Percentiles rank a stretch among this genome's conserved stretches.
Evolutionary conservation across 495 filamentous ascomycete species (phyloP).

Genomic region (Penicillium maclennaniae): DNA sequence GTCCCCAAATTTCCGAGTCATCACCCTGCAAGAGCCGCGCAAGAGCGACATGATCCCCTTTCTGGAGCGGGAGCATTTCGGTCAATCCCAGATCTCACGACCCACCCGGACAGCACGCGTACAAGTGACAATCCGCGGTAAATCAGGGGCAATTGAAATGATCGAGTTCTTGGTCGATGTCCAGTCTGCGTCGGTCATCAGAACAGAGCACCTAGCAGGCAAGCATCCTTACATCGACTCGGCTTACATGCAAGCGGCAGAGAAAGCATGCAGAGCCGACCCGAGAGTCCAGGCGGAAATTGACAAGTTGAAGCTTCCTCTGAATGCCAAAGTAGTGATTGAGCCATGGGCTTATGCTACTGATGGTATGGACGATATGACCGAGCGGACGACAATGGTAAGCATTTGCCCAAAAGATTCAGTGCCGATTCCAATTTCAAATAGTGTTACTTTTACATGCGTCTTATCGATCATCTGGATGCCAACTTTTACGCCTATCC

Average conservation of each 20-base stretch:
- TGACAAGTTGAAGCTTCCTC: constrained; percentile 25
- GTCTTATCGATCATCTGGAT: constrained; percentile 20
- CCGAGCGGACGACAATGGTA: constrained; percentile 28
- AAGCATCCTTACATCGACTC: constrained; percentile 31
- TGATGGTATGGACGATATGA: constrained; percentile 39
- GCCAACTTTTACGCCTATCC: constrained; percentile 76
- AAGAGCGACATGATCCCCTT: constrained; percentile 26
- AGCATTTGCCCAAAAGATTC: background rate
- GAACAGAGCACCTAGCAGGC: constrained; percentile 15
- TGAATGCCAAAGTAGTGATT: constrained; percentile 25
- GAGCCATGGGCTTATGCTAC: constrained; percentile 40
- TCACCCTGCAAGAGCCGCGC: constrained; percentile 27
- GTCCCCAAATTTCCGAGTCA: constrained; percentile 16
- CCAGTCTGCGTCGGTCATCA: constrained; percentile 1
- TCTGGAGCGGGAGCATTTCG: constrained; percentile 19
- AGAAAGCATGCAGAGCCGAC: constrained; percentile 24
- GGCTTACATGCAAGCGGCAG: constrained; percentile 29
- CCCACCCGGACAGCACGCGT: constrained; percentile 21
- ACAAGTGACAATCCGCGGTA: constrained; percentile 12
- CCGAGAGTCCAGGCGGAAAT: constrained; percentile 21
- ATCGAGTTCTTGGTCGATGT: constrained; percentile 20
- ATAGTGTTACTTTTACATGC: constrained; percentile 35
- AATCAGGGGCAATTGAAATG: constrained; percentile 11
- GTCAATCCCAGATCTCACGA: background rate
- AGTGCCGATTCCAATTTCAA: background rate